Percentiles rank a stretch among this genome's conserved stretches.
Evolutionary conservation across 2,329 filamentous ascomycete species (phyloP).

Genomic region (Aspergillus pseudonomiae): DNA sequence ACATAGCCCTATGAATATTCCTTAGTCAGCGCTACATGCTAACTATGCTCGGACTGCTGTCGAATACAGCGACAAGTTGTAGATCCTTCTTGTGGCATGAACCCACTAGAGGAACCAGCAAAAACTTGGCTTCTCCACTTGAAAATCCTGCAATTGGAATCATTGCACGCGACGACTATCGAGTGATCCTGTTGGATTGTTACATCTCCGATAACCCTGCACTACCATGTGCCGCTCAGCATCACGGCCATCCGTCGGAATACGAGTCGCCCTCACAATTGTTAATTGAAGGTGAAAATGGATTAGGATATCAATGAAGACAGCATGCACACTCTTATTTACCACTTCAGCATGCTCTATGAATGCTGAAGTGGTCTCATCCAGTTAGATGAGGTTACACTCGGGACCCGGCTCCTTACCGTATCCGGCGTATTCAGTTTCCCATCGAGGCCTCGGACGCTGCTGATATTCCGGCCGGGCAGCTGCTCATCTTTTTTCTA

Average conservation of each 20-base stretch:
- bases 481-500: too few species aligned
- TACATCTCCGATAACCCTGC: too few species aligned
- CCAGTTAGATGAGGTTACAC: not conserved
- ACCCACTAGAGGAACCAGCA: too few species aligned
- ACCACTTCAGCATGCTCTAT: not conserved
- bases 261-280: not conserved
- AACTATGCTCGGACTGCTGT: not conserved
- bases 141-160: not conserved
- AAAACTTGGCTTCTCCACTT: not conserved
- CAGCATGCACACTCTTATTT: not conserved
- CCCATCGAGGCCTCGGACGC: not conserved
- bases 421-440: not conserved
- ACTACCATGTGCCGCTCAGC: too few species aligned
- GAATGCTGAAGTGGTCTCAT: not conserved
- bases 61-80: too few species aligned
- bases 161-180: accelerated
- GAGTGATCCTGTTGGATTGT: too few species aligned
- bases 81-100: not conserved
- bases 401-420: not conserved
- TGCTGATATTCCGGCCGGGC: not conserved
- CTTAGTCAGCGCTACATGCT: not conserved
- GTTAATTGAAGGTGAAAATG: too few species aligned
- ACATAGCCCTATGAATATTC: too few species aligned
- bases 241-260: not conserved
- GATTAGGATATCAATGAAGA: too few species aligned